These are phyloP conservation scores for Trichoderma reesei DNA, from an alignment of 495 filamentous ascomycete species.

Conservation along the genomic window DNA sequence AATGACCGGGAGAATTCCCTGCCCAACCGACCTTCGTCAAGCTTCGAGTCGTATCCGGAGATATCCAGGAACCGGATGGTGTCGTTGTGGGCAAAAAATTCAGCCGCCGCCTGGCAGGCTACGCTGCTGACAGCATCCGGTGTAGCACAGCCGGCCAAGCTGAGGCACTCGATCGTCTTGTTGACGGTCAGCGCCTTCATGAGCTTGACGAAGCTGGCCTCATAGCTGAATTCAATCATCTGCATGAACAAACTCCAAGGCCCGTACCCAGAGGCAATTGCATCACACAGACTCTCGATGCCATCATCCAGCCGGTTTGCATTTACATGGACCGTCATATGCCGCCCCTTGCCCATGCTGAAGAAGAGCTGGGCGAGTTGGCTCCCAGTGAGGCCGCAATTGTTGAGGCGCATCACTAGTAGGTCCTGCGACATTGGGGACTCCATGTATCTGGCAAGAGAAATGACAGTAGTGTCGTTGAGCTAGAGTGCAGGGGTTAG, in stretches of 20 bases:
- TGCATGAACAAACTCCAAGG: conserved; percentile 69
- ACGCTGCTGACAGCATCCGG: conserved; percentile 66
- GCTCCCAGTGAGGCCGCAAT: conserved; percentile 69
- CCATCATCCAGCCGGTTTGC: conserved; percentile 75
- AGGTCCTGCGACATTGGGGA: conserved; percentile 55
- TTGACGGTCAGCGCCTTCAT: conserved; percentile 64
- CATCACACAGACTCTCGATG: conserved; percentile 54
- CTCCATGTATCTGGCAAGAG: conserved; percentile 54
- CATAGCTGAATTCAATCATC: conserved; percentile 74
- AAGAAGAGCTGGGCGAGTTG: conserved; percentile 71
- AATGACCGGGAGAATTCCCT: conserved; percentile 72
- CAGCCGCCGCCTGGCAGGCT: conserved; percentile 61
- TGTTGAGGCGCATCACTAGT: conserved; percentile 59
- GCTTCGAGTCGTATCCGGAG: conserved; percentile 78
- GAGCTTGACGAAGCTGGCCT: conserved; percentile 64
- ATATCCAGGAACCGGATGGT: conserved; percentile 73
- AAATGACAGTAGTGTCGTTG: conserved; percentile 45
- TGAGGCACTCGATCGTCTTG: conserved; percentile 64
- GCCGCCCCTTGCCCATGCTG: conserved; percentile 55
- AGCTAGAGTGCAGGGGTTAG: conserved; percentile 24
- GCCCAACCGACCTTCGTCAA: conserved; percentile 79
- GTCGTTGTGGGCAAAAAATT: conserved; percentile 69
- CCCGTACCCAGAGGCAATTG: conserved; percentile 50
- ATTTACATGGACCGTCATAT: conserved; percentile 68
- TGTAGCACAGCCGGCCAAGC: conserved; percentile 79